Evolutionary conservation across 768 basidiomycete species (phyloP).

Genomic region (Trametes cinnabarina): DNA sequence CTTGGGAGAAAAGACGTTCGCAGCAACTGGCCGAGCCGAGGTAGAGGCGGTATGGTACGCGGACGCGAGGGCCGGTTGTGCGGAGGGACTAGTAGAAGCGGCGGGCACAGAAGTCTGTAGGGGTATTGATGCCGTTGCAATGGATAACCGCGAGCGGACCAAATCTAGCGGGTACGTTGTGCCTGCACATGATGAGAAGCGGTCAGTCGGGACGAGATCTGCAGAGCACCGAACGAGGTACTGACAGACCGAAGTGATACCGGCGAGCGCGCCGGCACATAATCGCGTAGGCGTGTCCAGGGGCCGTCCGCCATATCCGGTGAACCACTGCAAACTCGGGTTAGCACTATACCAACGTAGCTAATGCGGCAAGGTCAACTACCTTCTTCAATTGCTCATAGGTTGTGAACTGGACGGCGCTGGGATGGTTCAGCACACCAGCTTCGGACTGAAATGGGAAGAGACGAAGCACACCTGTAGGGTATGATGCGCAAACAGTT

Average conservation of each 20-base stretch:
- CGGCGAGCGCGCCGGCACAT: conserved; percentile 84
- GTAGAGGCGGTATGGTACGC: conserved; percentile 50
- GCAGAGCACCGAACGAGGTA: conserved; percentile 20
- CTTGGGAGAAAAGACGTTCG: conserved; percentile 42
- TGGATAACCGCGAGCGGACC: conserved; percentile 87
- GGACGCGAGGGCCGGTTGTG: conserved; percentile 42
- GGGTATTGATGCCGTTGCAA: conserved; percentile 82
- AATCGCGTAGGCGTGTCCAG: conserved; percentile 89
- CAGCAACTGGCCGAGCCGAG: conserved; percentile 25
- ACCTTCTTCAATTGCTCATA: conserved; percentile 93
- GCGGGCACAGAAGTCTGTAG: conserved; percentile 28
- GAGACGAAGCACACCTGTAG: conserved; percentile 46
- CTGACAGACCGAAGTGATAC: conserved; percentile 92
- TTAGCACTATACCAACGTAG: conserved; percentile 14
- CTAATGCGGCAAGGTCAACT: neutral
- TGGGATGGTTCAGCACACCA: conserved; percentile 31
- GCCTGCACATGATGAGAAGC: conserved; percentile 39
- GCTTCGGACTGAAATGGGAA: neutral
- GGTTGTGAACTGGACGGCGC: conserved; percentile 81
- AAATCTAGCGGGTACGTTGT: conserved; percentile 93
- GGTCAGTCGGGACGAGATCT: conserved; percentile 1
- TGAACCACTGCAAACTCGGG: conserved; percentile 57
- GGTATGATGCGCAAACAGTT: conserved; percentile 93
- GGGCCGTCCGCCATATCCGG: conserved; percentile 60
- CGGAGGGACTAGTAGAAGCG: conserved; percentile 25